phyloP scores from a whole-genome alignment of 2,329 filamentous ascomycete species.

The Huntiella decipiens region DNA sequence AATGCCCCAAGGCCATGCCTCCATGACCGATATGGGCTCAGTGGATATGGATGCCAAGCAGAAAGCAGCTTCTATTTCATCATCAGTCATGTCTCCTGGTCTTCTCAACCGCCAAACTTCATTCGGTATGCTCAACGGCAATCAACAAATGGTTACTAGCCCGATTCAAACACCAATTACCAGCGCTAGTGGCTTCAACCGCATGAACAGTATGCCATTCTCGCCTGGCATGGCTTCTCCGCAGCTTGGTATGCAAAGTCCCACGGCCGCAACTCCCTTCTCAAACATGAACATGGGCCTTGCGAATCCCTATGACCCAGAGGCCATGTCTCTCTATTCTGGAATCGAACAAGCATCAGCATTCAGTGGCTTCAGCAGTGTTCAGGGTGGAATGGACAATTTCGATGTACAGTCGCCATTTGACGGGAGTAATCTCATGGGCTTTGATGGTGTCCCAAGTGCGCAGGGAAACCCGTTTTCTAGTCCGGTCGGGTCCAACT shows the following conservation, averaged over 20 bases:
- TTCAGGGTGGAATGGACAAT: neutral
- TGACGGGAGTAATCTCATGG: too few species aligned
- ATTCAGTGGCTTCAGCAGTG: neutral
- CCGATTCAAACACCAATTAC: constrained; percentile 2
- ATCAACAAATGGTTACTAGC: constrained; percentile 6
- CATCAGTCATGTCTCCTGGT: neutral
- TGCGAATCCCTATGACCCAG: neutral
- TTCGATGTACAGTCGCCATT: too few species aligned
- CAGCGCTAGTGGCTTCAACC: neutral
- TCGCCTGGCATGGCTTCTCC: constrained; percentile 7
- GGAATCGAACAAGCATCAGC: neutral
- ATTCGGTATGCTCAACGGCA: neutral
- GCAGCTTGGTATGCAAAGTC: neutral
- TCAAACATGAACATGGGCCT: constrained; percentile 3
- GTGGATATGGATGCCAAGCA: constrained; percentile 2
- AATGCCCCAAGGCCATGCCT: constrained; percentile 2
- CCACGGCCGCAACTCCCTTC: constrained; percentile 1
- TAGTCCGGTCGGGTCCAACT: too few species aligned
- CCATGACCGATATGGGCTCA: neutral
- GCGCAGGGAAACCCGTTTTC: too few species aligned
- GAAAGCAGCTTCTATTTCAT: neutral
- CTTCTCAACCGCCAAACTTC: neutral
- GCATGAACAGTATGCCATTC: constrained; percentile 3
- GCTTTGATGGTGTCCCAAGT: too few species aligned
- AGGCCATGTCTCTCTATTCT: constrained; percentile 3